Percentiles rank a stretch among this genome's conserved stretches.
Evolutionary conservation across 2,329 filamentous ascomycete species (phyloP).

Genomic region (Karstenula rhodostoma): DNA sequence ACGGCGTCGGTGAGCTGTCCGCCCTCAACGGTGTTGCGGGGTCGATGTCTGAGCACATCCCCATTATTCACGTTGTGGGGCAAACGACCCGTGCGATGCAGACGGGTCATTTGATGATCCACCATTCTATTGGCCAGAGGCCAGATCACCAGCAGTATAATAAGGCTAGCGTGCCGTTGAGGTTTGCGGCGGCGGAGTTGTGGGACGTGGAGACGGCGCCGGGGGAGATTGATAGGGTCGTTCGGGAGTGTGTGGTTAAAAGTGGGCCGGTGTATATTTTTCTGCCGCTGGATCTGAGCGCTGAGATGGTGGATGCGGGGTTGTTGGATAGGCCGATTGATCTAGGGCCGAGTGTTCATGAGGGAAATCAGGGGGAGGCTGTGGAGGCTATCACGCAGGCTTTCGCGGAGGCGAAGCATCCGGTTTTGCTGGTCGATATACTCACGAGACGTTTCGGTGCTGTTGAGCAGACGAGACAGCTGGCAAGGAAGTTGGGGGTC

Average conservation of each 20-base stretch:
- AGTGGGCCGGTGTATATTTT: conserved; percentile 56
- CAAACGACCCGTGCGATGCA: conserved; percentile 55
- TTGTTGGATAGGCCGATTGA: conserved; percentile 50
- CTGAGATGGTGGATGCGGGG: conserved; percentile 43
- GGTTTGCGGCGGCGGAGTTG: conserved; percentile 52
- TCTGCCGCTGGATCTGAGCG: conserved; percentile 53
- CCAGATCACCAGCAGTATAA: conserved; percentile 55
- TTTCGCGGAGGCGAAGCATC: conserved; percentile 46
- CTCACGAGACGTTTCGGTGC: conserved; percentile 51
- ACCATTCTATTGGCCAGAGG: conserved; percentile 54
- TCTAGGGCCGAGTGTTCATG: conserved; percentile 36
- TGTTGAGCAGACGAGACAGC: conserved; percentile 38
- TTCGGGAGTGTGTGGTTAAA: conserved; percentile 54
- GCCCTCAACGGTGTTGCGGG: conserved; percentile 57
- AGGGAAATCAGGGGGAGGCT: conserved; percentile 39
- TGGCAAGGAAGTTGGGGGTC: conserved; percentile 46
- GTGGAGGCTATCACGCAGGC: conserved; percentile 44
- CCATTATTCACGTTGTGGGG: conserved; percentile 57
- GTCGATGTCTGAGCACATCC: conserved; percentile 54
- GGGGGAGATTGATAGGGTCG: conserved; percentile 54
- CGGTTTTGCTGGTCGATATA: conserved; percentile 51
- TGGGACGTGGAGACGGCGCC: conserved; percentile 51
- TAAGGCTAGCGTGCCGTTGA: conserved; percentile 47
- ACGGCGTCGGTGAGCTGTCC: conserved; percentile 63
- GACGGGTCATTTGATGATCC: conserved; percentile 54